These are phyloP conservation scores for Metrosideros polymorpha DNA, from an alignment of 441 rosid genomes.

Conservation along the genomic window DNA sequence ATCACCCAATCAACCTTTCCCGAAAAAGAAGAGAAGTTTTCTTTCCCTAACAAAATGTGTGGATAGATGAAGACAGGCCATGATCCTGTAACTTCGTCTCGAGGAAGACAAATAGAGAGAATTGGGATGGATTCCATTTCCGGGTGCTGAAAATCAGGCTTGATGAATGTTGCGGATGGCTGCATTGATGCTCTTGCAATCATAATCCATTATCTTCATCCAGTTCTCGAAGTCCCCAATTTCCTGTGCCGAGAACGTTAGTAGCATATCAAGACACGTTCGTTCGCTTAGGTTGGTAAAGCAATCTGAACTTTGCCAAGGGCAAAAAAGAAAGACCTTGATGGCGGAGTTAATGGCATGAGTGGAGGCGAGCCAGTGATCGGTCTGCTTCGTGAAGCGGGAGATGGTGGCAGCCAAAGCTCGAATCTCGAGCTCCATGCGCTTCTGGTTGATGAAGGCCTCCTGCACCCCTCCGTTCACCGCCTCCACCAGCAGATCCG, in stretches of 20 bases:
- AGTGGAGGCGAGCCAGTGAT: conserved; percentile 64
- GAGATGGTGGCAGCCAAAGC: conserved; percentile 38
- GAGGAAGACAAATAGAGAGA: background rate
- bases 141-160: conserved; percentile 2
- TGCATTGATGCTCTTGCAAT: conserved; percentile 58
- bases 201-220: conserved; percentile 91
- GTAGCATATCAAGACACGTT: background rate
- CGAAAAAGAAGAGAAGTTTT: background rate
- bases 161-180: conserved; percentile 61
- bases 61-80: background rate
- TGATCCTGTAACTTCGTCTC: background rate
- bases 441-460: conserved; percentile 56
- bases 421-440: conserved; percentile 63
- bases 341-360: conserved; percentile 59
- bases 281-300: background rate
- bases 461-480: conserved; percentile 82
- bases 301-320: background rate
- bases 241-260: conserved; percentile 23
- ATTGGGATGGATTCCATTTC: background rate
- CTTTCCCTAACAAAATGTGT: background rate
- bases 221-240: conserved; percentile 90
- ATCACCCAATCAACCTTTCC: background rate
- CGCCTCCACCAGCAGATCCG: conserved; percentile 64
- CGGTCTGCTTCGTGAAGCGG: conserved; percentile 53
- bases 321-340: conserved; percentile 25